A percentile compares a stretch with the other conserved stretches of the same genome.
phyloP scores from a whole-genome alignment of 208 protist species.

The Crithidia brevicula region DNA sequence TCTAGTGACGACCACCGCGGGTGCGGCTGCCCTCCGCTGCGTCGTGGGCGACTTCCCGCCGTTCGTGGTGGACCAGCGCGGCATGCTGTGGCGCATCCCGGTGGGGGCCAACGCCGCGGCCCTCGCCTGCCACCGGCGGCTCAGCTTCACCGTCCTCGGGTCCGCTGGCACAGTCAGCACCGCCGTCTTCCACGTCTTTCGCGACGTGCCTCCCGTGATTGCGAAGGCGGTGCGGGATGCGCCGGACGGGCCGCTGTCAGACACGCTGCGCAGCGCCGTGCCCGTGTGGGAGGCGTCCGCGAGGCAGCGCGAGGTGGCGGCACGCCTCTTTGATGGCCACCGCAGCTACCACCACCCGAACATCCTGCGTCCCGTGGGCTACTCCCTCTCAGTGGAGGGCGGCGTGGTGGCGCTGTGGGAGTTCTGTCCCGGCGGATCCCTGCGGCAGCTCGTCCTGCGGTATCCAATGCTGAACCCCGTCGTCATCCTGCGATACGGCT shows the following conservation, averaged over 20 bases:
- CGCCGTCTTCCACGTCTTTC: neutral
- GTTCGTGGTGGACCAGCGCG: no score
- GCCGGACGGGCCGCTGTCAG: slow-evolving; percentile 4
- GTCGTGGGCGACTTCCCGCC: no score
- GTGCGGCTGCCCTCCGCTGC: no score
- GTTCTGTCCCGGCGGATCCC: neutral
- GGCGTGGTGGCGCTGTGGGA: neutral
- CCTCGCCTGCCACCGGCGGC: no score
- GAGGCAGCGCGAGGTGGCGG: neutral
- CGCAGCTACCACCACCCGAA: neutral
- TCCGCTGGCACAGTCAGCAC: slow-evolving; percentile 6
- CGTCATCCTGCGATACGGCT: neutral
- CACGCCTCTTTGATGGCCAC: neutral
- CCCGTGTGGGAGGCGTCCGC: neutral
- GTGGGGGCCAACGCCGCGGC: no score
- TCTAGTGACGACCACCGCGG: no score
- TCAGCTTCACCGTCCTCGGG: neutral
- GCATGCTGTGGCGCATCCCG: no score
- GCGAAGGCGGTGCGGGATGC: neutral
- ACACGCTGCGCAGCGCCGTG: slow-evolving; percentile 10
- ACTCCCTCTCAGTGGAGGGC: neutral
- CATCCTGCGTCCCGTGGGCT: neutral
- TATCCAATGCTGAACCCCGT: neutral
- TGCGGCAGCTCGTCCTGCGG: neutral
- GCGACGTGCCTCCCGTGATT: slow-evolving; percentile 6